Conservation (phyloP, 202 grass and related monocot species). For the Panicum virgatum region DNA sequence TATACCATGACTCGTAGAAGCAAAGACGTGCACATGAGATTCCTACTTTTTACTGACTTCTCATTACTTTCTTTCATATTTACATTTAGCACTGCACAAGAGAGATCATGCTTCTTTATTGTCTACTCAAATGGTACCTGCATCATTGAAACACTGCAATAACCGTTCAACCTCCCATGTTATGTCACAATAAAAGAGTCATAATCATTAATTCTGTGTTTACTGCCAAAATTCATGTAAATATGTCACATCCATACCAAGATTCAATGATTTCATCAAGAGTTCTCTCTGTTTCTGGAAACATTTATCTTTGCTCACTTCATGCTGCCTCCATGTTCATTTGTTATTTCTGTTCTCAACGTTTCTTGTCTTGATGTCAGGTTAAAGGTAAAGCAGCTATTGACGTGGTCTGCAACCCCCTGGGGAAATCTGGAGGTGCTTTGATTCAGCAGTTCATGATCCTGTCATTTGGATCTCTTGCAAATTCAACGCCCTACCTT, state of each 20-base stretch:
- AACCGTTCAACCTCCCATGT: not conserved
- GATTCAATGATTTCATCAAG: not conserved
- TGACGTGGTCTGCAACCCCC: slow-evolving; percentile 98
- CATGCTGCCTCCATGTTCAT: not conserved
- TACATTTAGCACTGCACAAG: not conserved
- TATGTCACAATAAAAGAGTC: not conserved
- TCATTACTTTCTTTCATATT: slow-evolving; percentile 18
- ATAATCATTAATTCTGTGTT: not conserved
- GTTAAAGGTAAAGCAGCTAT: slow-evolving; percentile 99
- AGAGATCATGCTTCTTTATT: slow-evolving; percentile 11
- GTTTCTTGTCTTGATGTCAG: slow-evolving; percentile 45
- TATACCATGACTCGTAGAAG: not conserved
- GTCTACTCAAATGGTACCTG: not conserved
- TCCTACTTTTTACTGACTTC: not conserved
- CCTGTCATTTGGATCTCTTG: slow-evolving; percentile 90
- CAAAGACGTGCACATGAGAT: not conserved
- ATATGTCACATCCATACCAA: not conserved
- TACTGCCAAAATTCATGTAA: slow-evolving; percentile 3
- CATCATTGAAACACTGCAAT: not conserved
- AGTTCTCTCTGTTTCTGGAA: not conserved
- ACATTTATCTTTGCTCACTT: not conserved
- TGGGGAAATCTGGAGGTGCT: slow-evolving; percentile 95
- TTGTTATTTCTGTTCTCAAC: slow-evolving; percentile 13
- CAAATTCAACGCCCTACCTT: slow-evolving; percentile 92
- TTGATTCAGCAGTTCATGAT: slow-evolving; percentile 99